phyloP scores from a whole-genome alignment of 2,329 filamentous ascomycete species.

The Chaetothyriales sp. region DNA sequence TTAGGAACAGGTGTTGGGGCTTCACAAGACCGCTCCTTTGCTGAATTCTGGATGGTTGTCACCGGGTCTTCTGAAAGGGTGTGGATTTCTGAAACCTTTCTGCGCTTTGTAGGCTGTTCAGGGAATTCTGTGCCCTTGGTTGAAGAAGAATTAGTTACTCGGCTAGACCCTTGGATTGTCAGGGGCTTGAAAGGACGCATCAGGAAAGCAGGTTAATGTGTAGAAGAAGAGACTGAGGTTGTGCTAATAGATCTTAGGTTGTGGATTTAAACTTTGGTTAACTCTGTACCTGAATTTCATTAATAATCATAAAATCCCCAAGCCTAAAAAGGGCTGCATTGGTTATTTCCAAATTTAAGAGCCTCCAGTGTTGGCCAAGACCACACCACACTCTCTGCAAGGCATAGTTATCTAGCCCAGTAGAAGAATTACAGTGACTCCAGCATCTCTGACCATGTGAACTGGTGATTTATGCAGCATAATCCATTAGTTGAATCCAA shows the following conservation, averaged over 20 bases:
- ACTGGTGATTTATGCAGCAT: not conserved
- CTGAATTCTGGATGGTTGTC: not conserved
- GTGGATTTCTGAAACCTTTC: constrained; percentile 1
- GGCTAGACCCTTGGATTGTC: constrained; percentile 24
- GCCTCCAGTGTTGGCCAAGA: too few relatives aligned
- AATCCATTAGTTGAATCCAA: not conserved
- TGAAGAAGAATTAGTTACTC: constrained; percentile 5
- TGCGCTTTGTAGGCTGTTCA: constrained; percentile 22
- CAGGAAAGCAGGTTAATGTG: constrained; percentile 20
- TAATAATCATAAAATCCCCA: too few relatives aligned
- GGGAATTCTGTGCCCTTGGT: constrained; percentile 21
- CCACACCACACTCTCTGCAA: not conserved
- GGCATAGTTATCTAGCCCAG: not conserved
- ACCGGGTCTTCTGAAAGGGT: constrained; percentile 3
- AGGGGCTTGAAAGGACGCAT: constrained; percentile 34
- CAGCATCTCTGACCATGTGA: not conserved
- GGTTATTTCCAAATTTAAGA: not conserved
- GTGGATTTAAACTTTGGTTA: too few relatives aligned
- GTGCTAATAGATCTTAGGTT: too few relatives aligned
- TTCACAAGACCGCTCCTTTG: not conserved
- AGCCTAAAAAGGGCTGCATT: too few relatives aligned
- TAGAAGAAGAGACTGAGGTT: not conserved
- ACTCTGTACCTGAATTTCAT: too few relatives aligned
- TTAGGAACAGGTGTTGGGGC: constrained; percentile 16
- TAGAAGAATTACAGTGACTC: not conserved